Base-by-base conservation (phyloP, 139 green algal genomes). In the Coelastrella sp. region DNA sequence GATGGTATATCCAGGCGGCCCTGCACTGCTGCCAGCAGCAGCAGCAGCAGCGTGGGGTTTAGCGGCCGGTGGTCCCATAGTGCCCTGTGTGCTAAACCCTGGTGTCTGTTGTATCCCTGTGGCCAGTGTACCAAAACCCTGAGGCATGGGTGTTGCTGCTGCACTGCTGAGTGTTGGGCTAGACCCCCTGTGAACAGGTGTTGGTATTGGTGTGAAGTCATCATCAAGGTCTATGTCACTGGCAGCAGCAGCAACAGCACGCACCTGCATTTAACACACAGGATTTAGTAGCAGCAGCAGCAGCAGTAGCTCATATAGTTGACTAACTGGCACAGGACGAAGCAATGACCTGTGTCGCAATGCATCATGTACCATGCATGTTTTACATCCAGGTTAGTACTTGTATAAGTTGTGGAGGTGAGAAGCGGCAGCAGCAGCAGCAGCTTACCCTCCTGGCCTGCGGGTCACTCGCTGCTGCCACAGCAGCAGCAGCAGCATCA, bases 191-290 rank as follows among this genome's bases (percentile, higher is more conserved):
- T 38, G 6, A 21, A 23, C 13, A 43, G 69, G 23, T 6, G n/a
- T n/a, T n/a, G 75, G 53, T 23, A 23, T 53, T 41, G 53, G 23
- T 8, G 53, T 38, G 51, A 82, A 82, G 34, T 82, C 75, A 17
- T 82, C 75, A 37, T 82, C 75, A 2, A 82, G 53, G 23, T 82
- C 75, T n/a, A 71, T 25, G 37, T 82, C 75, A 40, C 51, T 45
- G 19, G 19, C 75, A 71, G 35, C 66, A 50, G 35, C 35, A 50
- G 35, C 50, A 7, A 74, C 13, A 51, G 35, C 66, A 74, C 8
- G 8, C 15, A 41, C 57, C 11, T 21, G 19, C 7, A 69, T 4
- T 40, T 38, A 5, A 69, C 7, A 17, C 2, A 69, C 4, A 69
- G 60, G 11, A 32, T 53, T 2, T 50, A 40, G 41, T 8, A 45